Percentiles rank a stretch among this genome's conserved stretches.
Evolutionary conservation across 805 yeast genomes (phyloP).

Genomic region (Phaffomyces antillensis): DNA sequence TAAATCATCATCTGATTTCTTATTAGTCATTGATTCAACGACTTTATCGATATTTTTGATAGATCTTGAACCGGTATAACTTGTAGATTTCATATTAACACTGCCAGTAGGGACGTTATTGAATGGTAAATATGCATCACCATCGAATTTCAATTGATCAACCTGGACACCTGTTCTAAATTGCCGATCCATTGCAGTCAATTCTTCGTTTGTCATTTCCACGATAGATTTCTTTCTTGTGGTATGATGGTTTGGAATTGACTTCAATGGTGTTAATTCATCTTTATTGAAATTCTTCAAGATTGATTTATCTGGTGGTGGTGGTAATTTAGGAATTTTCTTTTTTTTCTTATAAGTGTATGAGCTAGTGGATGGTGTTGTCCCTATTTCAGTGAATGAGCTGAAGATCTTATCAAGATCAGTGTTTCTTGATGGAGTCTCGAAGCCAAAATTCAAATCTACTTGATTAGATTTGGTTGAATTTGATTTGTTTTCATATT

Average conservation of each 20-base stretch:
- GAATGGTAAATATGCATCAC: constrained; percentile 19
- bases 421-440: constrained; percentile 5
- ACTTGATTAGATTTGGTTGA: constrained; percentile 1
- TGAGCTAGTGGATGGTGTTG: background rate
- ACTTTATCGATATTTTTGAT: constrained; percentile 18
- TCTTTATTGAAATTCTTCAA: constrained; percentile 7
- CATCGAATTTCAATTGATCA: constrained; percentile 17
- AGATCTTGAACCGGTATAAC: constrained; percentile 3
- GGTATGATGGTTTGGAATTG: no score
- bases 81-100: background rate
- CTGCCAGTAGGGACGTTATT: background rate
- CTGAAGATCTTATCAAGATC: constrained; percentile 15
- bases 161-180: constrained; percentile 16
- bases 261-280: no score
- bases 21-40: constrained; percentile 5
- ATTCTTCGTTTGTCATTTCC: constrained; percentile 20
- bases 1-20: constrained; percentile 4
- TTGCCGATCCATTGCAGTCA: constrained; percentile 21
- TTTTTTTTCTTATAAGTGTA: constrained; percentile 4
- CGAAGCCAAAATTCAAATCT: constrained; percentile 21
- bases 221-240: constrained; percentile 20
- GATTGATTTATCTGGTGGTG: constrained; percentile 20
- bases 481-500: constrained; percentile 8
- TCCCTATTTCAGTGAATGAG: constrained; percentile 12
- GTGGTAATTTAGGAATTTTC: constrained; percentile 20